Percentiles rank a stretch among this genome's conserved stretches.
These are phyloP conservation scores for Anisodus tanguticus DNA, from an alignment of 257 asterid genomes.

Conservation along the genomic window DNA sequence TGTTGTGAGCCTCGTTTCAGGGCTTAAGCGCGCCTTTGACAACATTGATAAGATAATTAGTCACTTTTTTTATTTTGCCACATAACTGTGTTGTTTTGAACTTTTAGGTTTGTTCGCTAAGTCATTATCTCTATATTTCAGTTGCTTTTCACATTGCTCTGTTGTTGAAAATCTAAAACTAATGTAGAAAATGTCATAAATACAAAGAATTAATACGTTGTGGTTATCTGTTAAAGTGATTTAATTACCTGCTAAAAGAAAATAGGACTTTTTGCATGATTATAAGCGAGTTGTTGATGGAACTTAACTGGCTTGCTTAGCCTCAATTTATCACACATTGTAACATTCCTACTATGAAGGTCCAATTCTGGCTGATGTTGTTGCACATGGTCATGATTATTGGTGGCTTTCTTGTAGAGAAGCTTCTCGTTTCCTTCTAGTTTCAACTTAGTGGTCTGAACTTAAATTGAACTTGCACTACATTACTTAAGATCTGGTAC, in stretches of 20 bases:
- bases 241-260: not conserved
- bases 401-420: not conserved
- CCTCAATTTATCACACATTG: not conserved
- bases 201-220: not conserved
- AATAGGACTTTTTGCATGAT: not conserved
- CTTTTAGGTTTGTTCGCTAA: not conserved
- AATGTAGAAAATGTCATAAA: not conserved
- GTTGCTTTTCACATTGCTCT: not conserved
- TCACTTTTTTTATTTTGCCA: not conserved
- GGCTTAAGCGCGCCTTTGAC: too few relatives aligned
- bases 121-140: not conserved
- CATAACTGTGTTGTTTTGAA: not conserved
- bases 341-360: not conserved
- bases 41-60: too few relatives aligned
- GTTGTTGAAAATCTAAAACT: slow-evolving; percentile 8
- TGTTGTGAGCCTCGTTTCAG: too few relatives aligned
- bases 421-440: not conserved
- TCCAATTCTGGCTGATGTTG: not conserved
- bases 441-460: not conserved
- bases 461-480: not conserved
- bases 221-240: not conserved
- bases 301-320: not conserved
- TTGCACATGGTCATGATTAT: not conserved
- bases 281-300: not conserved
- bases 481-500: slow-evolving; percentile 28